Evolutionary conservation across 2,329 filamentous ascomycete species (phyloP).

Genomic region (Botrytis squamosa): DNA sequence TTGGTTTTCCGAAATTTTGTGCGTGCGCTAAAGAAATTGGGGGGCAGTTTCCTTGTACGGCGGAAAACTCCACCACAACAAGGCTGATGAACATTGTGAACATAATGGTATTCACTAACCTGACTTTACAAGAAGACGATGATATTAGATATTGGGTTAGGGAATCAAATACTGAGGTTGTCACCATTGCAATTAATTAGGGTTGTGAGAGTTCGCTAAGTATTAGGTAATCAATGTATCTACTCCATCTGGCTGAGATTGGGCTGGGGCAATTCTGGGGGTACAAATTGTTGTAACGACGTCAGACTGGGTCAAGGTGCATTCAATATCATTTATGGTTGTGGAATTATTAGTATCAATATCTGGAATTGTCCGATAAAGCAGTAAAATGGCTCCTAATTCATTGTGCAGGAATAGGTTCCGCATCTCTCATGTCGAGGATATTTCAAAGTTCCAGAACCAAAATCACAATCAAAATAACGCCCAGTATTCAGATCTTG

Average conservation of each 20-base stretch:
- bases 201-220: constrained; percentile 33
- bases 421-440: constrained; percentile 3
- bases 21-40: constrained; percentile 30
- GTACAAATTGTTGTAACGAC: constrained; percentile 1
- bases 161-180: constrained; percentile 16
- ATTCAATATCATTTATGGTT: constrained; percentile 10
- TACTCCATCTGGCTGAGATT: neutral
- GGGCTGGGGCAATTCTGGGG: neutral
- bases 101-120: constrained; percentile 26
- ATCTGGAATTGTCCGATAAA: constrained; percentile 3
- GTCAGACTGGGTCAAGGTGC: constrained; percentile 12
- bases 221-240: constrained; percentile 24
- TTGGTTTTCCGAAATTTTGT: constrained; percentile 31
- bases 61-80: constrained; percentile 10
- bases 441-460: constrained; percentile 20
- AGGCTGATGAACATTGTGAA: constrained; percentile 11
- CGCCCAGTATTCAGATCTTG: constrained; percentile 9
- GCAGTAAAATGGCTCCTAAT: neutral
- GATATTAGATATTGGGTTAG: constrained; percentile 21
- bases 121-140: constrained; percentile 20
- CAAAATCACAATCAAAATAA: constrained; percentile 17
- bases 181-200: constrained; percentile 23
- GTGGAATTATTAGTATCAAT: constrained; percentile 11
- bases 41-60: neutral
- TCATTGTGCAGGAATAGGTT: neutral